A percentile compares a stretch with the other conserved stretches of the same genome.
Evolutionary conservation across 345 rosid genomes (phyloP).

Genomic region (Acer campestre): DNA sequence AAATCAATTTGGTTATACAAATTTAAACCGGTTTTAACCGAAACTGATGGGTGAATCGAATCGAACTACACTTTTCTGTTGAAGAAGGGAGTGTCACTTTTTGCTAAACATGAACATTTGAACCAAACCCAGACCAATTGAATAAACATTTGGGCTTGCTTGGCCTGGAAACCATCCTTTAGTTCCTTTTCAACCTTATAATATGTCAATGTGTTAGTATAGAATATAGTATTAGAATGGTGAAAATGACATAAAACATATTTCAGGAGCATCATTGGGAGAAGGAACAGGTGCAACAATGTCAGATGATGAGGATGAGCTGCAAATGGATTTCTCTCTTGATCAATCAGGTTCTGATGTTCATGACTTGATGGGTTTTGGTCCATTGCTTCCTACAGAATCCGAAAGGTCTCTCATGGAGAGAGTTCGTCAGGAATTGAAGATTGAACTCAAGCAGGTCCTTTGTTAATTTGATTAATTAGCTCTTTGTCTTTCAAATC

Average conservation of each 20-base stretch:
- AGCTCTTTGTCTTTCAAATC: not conserved
- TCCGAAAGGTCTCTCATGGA: slow-evolving; percentile 99
- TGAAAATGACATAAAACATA: too few relatives aligned
- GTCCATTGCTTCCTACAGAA: slow-evolving; percentile 92
- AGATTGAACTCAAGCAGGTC: slow-evolving; percentile 95
- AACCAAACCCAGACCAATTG: too few relatives aligned
- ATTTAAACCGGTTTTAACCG: too few relatives aligned
- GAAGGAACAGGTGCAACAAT: slow-evolving; percentile 95
- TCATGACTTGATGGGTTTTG: slow-evolving; percentile 85
- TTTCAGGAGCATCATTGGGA: slow-evolving; percentile 67
- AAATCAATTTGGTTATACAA: too few relatives aligned
- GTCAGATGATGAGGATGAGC: slow-evolving; percentile 97
- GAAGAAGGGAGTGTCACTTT: not conserved
- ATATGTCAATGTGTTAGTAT: not conserved
- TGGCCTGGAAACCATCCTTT: not conserved
- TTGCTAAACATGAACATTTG: not conserved
- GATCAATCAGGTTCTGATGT: slow-evolving; percentile 65
- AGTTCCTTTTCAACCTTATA: not conserved
- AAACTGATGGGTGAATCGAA: too few relatives aligned
- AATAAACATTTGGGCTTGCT: not conserved
- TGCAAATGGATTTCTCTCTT: slow-evolving; percentile 76
- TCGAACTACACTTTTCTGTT: too few relatives aligned
- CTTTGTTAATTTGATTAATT: too few relatives aligned
- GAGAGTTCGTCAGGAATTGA: slow-evolving; percentile 94
- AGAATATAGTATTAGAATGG: not conserved